These are phyloP conservation scores for Willaertia magna DNA, from an alignment of 208 protist species.

Conservation along the genomic window DNA sequence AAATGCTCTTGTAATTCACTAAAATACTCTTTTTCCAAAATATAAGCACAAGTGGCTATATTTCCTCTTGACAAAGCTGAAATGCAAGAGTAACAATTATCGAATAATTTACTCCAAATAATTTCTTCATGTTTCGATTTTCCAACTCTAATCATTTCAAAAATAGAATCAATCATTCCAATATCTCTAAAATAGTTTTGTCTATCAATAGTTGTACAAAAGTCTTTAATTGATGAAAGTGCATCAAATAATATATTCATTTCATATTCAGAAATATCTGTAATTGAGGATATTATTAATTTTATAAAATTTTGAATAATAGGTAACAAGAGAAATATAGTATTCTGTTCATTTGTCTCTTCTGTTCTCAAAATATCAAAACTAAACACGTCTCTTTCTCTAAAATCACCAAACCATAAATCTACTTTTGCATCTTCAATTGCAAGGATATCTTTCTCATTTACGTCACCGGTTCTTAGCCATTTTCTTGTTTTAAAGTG, in stretches of 20 bases:
- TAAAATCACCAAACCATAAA: not conserved
- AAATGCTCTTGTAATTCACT: not conserved
- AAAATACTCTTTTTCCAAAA: not conserved
- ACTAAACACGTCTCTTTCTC: not conserved
- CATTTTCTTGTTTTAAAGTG: not conserved
- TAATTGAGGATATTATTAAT: too few relatives aligned
- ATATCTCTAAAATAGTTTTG: not conserved
- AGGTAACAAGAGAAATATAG: not conserved
- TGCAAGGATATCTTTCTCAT: not conserved
- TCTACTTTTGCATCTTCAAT: not conserved
- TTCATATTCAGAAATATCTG: not conserved
- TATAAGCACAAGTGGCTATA: not conserved
- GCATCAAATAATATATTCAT: not conserved
- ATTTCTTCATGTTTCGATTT: too few relatives aligned
- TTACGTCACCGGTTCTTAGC: not conserved
- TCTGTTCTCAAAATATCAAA: not conserved
- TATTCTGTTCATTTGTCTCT: not conserved
- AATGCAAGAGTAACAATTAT: not conserved
- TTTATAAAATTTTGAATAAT: not conserved
- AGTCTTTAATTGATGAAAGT: not conserved
- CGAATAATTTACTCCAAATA: not conserved
- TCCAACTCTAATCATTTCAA: not conserved
- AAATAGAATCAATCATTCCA: not conserved
- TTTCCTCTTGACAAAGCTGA: not conserved
- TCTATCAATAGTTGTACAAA: not conserved